phyloP scores from a whole-genome alignment of 2,329 filamentous ascomycete genomes.

The Fusarium succisae region DNA sequence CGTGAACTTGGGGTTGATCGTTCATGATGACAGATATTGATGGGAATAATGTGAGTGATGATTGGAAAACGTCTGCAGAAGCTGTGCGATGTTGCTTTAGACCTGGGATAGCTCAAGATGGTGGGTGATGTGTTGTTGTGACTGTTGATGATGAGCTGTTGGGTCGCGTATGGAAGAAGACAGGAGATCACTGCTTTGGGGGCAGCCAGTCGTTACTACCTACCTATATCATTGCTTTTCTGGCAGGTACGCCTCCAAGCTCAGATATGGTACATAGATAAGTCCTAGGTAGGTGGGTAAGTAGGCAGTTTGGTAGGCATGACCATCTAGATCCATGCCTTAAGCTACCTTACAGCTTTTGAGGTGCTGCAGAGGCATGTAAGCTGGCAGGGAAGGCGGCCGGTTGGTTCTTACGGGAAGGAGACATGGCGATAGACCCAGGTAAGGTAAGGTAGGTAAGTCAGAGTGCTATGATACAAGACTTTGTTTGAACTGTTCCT shows the following conservation, averaged over 20 bases:
- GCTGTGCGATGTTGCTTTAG: background rate
- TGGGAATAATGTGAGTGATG: background rate
- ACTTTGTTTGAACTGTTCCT: too few species aligned
- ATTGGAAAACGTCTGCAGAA: background rate
- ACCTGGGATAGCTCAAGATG: background rate
- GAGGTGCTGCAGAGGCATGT: background rate
- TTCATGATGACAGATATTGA: background rate
- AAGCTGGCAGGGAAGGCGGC: background rate
- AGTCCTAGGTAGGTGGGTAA: too few species aligned
- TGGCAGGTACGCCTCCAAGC: background rate
- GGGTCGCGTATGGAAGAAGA: background rate
- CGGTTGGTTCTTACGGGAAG: background rate
- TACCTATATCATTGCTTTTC: too few species aligned
- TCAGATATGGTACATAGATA: background rate
- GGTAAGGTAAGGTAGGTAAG: background rate
- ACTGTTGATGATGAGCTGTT: background rate
- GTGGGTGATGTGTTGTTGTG: background rate
- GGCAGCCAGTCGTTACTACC: background rate
- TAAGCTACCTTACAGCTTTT: background rate
- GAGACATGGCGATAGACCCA: background rate
- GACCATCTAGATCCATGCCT: background rate
- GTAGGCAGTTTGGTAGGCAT: too few species aligned
- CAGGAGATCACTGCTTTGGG: background rate
- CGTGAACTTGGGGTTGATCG: background rate
- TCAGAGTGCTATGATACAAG: background rate